phyloP scores from a whole-genome alignment of 768 basidiomycete species.

The Glaciozyma antarctica region DNA sequence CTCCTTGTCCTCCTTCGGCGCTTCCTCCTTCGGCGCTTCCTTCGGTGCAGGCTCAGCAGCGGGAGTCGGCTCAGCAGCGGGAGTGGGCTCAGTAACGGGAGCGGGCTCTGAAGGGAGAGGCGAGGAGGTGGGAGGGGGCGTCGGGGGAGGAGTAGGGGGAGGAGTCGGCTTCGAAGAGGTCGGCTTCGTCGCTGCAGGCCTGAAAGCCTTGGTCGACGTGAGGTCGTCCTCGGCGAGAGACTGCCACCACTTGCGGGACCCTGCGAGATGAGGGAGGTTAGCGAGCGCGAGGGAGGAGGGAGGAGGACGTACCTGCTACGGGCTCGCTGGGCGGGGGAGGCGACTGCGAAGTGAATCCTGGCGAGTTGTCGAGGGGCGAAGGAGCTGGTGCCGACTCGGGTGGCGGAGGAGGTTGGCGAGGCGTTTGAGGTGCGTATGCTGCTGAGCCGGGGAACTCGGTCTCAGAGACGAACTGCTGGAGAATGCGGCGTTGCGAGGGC shows the following conservation, averaged over 20 bases:
- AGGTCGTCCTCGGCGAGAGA: conserved; percentile 18
- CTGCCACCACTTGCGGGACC: conserved; percentile 24
- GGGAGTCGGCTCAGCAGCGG: not conserved
- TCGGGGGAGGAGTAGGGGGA: not conserved
- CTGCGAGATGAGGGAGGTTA: not conserved
- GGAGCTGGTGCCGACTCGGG: conserved; percentile 1
- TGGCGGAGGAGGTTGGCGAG: not conserved
- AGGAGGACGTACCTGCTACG: conserved; percentile 2
- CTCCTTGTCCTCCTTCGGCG: not conserved
- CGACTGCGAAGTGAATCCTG: conserved; percentile 21
- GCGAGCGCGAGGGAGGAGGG: not conserved
- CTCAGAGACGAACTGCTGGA: conserved; percentile 85
- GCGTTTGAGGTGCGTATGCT: not conserved
- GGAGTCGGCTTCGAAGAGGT: not conserved
- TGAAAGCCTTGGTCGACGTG: not conserved
- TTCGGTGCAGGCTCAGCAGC: not conserved
- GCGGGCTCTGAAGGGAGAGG: not conserved
- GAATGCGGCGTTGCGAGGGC: conserved; percentile 68
- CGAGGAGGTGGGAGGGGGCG: not conserved
- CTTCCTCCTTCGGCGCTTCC: not conserved
- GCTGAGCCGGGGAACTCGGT: conserved; percentile 29
- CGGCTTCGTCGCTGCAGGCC: not conserved
- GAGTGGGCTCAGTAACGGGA: not conserved
- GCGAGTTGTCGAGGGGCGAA: conserved; percentile 1
- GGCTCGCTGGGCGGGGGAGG: conserved; percentile 17